A percentile compares a stretch with the other conserved stretches of the same genome.
These are phyloP conservation scores for Drechslerella stenobrocha DNA, from an alignment of 2,329 filamentous ascomycete species.

Conservation along the genomic window DNA sequence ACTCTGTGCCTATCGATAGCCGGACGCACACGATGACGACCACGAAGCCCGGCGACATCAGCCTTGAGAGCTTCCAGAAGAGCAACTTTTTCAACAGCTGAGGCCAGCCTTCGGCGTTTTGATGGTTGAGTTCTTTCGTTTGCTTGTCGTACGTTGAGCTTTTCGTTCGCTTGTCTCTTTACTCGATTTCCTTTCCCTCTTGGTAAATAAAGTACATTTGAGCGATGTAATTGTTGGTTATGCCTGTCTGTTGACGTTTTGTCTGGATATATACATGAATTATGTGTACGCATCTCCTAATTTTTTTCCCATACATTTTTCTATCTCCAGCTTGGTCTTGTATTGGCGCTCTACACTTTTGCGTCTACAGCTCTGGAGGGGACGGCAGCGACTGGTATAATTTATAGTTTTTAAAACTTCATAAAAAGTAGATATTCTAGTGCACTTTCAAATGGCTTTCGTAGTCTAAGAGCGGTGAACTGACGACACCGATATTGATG, in stretches of 20 bases:
- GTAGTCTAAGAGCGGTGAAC: too few species aligned
- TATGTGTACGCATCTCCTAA: neutral
- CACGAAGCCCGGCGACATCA: slow-evolving; percentile 67
- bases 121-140: neutral
- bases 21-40: slow-evolving; percentile 56
- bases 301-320: slow-evolving; percentile 13
- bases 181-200: slow-evolving; percentile 19
- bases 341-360: too few species aligned
- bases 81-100: slow-evolving; percentile 55
- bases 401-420: slow-evolving; percentile 3
- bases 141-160: neutral
- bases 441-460: too few species aligned
- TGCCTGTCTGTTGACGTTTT: neutral
- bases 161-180: slow-evolving; percentile 1
- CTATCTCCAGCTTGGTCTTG: slow-evolving; percentile 20
- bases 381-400: neutral
- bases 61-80: slow-evolving; percentile 71
- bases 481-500: too few species aligned
- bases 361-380: too few species aligned
- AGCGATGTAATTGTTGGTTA: slow-evolving; percentile 13
- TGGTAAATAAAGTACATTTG: slow-evolving; percentile 38
- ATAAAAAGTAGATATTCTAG: too few species aligned
- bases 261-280: neutral
- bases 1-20: slow-evolving; percentile 49
- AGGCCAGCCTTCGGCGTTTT: slow-evolving; percentile 10